These are phyloP conservation scores for Pulveroboletus sp. DNA, from an alignment of 768 basidiomycete genomes.

Conservation along the genomic window DNA sequence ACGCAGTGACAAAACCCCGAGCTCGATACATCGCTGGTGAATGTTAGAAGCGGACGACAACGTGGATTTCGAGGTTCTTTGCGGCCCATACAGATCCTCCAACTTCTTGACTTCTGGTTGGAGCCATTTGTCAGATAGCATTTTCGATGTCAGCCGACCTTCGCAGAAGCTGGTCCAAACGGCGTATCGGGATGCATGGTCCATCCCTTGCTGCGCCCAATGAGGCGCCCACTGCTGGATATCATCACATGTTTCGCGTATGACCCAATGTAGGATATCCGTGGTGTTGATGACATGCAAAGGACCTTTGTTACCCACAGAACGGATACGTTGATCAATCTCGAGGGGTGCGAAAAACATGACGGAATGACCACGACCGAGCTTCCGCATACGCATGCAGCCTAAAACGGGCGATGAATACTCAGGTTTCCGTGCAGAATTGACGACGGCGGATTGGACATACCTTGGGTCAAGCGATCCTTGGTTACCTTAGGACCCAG, in stretches of 20 bases:
- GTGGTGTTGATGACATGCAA: slow-evolving; percentile 3
- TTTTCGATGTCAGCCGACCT: not conserved
- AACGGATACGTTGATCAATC: slow-evolving; percentile 37
- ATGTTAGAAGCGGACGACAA: slow-evolving; percentile 3
- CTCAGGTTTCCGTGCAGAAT: too few relatives aligned
- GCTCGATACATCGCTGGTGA: slow-evolving; percentile 11
- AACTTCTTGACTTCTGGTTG: slow-evolving; percentile 38
- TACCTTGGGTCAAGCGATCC: slow-evolving; percentile 36
- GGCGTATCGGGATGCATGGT: slow-evolving; percentile 15
- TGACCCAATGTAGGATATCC: slow-evolving; percentile 43
- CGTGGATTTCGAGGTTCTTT: not conserved
- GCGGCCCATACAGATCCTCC: slow-evolving; percentile 32
- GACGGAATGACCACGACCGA: slow-evolving; percentile 46
- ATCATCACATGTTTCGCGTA: slow-evolving; percentile 41
- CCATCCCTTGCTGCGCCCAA: slow-evolving; percentile 40
- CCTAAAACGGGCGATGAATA: slow-evolving; percentile 32
- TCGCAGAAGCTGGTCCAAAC: slow-evolving; percentile 15
- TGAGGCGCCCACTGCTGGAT: slow-evolving; percentile 38
- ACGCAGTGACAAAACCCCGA: slow-evolving; percentile 13
- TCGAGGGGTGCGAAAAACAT: slow-evolving; percentile 45
- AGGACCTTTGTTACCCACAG: slow-evolving; percentile 11
- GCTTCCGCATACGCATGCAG: slow-evolving; percentile 51
- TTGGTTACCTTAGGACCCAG: slow-evolving; percentile 37
- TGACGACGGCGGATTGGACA: not conserved
- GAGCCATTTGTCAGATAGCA: slow-evolving; percentile 32